Percentiles rank a stretch among this genome's conserved stretches.
phyloP scores from a whole-genome alignment of 306 rosid genomes.

The apple (Malus domestica) region DNA sequence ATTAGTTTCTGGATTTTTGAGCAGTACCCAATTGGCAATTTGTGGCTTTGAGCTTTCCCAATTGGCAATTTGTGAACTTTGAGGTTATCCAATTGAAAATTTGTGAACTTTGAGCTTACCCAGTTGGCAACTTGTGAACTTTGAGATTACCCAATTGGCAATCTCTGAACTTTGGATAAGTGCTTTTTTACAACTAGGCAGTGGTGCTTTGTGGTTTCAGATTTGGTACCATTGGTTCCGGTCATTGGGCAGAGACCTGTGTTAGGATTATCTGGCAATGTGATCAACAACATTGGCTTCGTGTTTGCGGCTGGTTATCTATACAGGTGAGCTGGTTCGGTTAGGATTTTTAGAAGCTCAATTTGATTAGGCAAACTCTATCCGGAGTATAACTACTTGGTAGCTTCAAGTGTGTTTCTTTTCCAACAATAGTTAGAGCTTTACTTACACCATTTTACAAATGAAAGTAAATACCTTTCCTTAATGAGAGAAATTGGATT shows the following conservation, averaged over 20 bases:
- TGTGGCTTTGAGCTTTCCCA: background rate
- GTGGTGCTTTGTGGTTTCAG: slow-evolving; percentile 27
- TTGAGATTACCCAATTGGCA: background rate
- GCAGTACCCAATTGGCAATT: background rate
- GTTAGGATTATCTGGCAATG: slow-evolving; percentile 54
- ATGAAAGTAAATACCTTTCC: too few species aligned
- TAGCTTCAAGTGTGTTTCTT: background rate
- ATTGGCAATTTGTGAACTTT: background rate
- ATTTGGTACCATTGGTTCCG: slow-evolving; percentile 32
- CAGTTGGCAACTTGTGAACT: too few species aligned
- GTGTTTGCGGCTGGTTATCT: slow-evolving; percentile 57
- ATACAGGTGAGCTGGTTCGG: slow-evolving; percentile 39
- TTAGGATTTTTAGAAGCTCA: background rate
- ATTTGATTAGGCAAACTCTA: background rate
- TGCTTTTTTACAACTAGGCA: background rate
- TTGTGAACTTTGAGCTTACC: background rate
- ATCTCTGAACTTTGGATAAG: too few species aligned
- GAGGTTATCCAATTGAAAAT: background rate
- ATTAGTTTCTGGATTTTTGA: background rate
- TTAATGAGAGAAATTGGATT: background rate
- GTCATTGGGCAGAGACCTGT: slow-evolving; percentile 54
- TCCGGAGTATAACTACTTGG: background rate
- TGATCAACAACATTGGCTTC: slow-evolving; percentile 63
- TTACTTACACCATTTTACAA: background rate
- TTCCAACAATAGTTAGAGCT: background rate